These are phyloP conservation scores for Huntiella decipiens DNA, from an alignment of 2,329 filamentous ascomycete genomes.

Conservation along the genomic window DNA sequence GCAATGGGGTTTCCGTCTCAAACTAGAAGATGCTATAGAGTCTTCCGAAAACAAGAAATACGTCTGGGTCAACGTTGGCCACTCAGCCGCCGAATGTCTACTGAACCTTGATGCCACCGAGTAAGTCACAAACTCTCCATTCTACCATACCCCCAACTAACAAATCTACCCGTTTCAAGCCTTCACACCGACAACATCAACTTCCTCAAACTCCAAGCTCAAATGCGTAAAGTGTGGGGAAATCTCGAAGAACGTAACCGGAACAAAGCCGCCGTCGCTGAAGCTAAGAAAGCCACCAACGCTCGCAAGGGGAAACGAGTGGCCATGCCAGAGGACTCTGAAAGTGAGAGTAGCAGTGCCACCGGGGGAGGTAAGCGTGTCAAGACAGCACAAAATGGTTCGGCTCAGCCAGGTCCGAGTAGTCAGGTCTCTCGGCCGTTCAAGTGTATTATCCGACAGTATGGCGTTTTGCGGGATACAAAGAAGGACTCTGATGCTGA, in stretches of 20 bases:
- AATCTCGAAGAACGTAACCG: constrained; percentile 55
- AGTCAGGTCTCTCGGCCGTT: constrained; percentile 30
- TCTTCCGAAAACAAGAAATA: constrained; percentile 12
- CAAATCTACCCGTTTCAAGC: constrained; percentile 18
- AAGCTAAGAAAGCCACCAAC: constrained; percentile 14
- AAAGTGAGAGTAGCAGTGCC: background rate
- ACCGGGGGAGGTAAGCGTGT: background rate
- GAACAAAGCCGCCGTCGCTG: constrained; percentile 11
- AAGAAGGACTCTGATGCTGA: constrained; percentile 24
- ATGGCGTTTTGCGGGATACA: constrained; percentile 34
- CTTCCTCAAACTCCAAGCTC: constrained; percentile 42
- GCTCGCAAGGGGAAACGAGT: constrained; percentile 17
- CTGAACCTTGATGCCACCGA: constrained; percentile 28
- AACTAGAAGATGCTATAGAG: constrained; percentile 49
- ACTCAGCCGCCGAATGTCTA: constrained; percentile 30
- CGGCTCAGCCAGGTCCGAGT: background rate
- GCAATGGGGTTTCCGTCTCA: constrained; percentile 71
- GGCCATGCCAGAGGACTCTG: background rate
- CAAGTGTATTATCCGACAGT: constrained; percentile 51
- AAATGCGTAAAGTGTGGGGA: constrained; percentile 67
- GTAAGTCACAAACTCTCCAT: constrained; percentile 12
- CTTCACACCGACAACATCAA: constrained; percentile 32
- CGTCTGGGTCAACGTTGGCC: constrained; percentile 48
- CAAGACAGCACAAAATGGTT: no score
- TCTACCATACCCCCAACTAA: background rate